Evolutionary conservation across 495 filamentous ascomycete genomes (phyloP).

Genomic region (Neurospora intermedia): DNA sequence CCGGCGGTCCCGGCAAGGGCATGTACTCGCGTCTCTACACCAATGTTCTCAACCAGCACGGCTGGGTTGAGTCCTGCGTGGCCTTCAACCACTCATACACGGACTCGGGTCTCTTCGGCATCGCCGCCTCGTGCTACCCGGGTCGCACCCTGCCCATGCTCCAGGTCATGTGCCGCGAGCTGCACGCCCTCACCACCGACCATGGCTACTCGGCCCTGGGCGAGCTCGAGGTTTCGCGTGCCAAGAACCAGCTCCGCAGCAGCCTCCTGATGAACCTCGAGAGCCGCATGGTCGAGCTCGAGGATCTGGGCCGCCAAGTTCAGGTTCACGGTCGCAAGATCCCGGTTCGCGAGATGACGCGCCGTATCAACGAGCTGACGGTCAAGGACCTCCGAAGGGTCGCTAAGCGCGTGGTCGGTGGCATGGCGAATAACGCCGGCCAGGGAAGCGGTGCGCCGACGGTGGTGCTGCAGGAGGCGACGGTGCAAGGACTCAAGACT

Average conservation of each 20-base stretch:
- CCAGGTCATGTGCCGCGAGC: conserved; percentile 86
- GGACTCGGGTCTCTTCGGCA: conserved; percentile 90
- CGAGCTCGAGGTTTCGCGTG: conserved; percentile 74
- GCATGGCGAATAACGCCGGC: conserved; percentile 64
- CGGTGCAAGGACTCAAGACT: conserved; percentile 37
- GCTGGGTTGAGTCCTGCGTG: conserved; percentile 90
- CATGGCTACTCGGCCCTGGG: conserved; percentile 59
- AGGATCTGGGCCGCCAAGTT: conserved; percentile 91
- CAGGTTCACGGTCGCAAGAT: conserved; percentile 91
- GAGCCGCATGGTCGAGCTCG: conserved; percentile 94
- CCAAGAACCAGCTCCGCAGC: conserved; percentile 92
- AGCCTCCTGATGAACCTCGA: conserved; percentile 96
- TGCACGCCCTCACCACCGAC: conserved; percentile 65
- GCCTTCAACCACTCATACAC: conserved; percentile 97
- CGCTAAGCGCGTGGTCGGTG: conserved; percentile 69
- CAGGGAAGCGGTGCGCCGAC: conserved; percentile 83
- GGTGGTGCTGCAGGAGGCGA: conserved; percentile 82
- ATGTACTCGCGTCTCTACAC: conserved; percentile 98
- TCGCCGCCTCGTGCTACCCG: conserved; percentile 75
- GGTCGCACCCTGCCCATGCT: conserved; percentile 67
- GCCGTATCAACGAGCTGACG: conserved; percentile 70
- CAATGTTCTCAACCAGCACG: conserved; percentile 93
- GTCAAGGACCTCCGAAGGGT: conserved; percentile 76
- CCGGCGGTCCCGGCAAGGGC: conserved; percentile 93
- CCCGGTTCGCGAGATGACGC: conserved; percentile 86